These are phyloP conservation scores for Endoconidiophora polonica DNA, from an alignment of 2,329 filamentous ascomycete species.

Conservation along the genomic window DNA sequence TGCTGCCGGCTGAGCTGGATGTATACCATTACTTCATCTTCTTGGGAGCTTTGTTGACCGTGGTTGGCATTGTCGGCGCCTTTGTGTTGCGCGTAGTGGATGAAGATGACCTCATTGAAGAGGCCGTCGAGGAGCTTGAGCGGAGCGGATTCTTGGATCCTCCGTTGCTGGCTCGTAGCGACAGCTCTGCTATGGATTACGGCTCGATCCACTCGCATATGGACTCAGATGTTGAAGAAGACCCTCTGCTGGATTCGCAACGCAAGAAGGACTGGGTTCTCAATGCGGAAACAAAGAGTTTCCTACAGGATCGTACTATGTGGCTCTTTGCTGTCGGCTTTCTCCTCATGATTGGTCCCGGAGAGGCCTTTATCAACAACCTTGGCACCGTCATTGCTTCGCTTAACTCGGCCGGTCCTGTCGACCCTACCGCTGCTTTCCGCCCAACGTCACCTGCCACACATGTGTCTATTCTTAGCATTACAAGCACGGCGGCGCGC, in stretches of 20 bases:
- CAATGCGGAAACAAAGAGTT: slow-evolving; percentile 76
- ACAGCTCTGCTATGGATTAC: slow-evolving; percentile 37
- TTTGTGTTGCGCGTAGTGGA: slow-evolving; percentile 65
- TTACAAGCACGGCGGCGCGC: slow-evolving; percentile 79
- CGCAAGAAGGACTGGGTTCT: slow-evolving; percentile 64
- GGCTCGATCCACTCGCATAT: slow-evolving; percentile 33
- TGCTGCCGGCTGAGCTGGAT: slow-evolving; percentile 37
- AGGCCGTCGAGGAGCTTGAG: slow-evolving; percentile 80
- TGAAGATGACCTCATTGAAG: slow-evolving; percentile 75
- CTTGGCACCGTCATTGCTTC: slow-evolving; percentile 86
- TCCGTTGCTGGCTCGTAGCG: slow-evolving; percentile 43
- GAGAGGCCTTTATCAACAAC: slow-evolving; percentile 98
- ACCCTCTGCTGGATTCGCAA: neutral
- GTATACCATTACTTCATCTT: slow-evolving; percentile 85
- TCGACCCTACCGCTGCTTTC: slow-evolving; percentile 13
- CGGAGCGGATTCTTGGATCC: slow-evolving; percentile 67
- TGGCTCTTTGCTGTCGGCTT: slow-evolving; percentile 87
- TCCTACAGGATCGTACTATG: slow-evolving; percentile 82
- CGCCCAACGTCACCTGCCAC: slow-evolving; percentile 51
- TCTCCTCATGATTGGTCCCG: slow-evolving; percentile 81
- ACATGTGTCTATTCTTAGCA: slow-evolving; percentile 81
- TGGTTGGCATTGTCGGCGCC: slow-evolving; percentile 55
- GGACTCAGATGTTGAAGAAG: slow-evolving; percentile 17
- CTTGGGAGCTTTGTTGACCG: slow-evolving; percentile 52
- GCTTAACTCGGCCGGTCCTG: slow-evolving; percentile 26